Conservation (phyloP, 2,329 filamentous ascomycete species). For the Chalaropsis thielavioides region DNA sequence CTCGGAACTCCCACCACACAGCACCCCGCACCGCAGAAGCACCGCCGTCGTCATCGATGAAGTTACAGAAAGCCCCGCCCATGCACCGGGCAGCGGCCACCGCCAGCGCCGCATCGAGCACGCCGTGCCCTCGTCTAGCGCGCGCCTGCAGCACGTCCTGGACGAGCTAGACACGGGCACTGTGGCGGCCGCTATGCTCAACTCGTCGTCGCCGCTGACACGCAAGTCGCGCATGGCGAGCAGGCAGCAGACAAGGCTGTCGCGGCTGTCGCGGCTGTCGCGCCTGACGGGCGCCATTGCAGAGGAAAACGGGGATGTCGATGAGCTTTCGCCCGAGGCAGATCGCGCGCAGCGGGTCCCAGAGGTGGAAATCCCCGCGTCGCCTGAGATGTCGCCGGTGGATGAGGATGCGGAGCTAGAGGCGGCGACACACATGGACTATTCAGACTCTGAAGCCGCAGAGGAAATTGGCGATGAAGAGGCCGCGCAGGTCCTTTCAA, state of each 20-base stretch:
- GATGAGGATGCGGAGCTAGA: constrained; percentile 19
- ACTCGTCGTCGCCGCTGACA: constrained; percentile 29
- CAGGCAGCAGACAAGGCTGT: constrained; percentile 4
- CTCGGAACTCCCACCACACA: constrained; percentile 8
- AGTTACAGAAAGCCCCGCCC: constrained; percentile 38
- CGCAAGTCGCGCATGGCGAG: constrained; percentile 25
- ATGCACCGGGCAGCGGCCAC: constrained; percentile 42
- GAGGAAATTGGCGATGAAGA: constrained; percentile 31
- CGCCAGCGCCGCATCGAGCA: constrained; percentile 29
- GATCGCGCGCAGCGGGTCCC: not conserved
- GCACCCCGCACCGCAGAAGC: not conserved
- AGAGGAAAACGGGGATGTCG: constrained; percentile 19
- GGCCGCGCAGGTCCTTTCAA: constrained; percentile 21
- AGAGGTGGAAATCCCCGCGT: constrained; percentile 18
- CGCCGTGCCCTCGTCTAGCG: constrained; percentile 28
- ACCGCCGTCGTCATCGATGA: constrained; percentile 25
- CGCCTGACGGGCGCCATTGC: not conserved
- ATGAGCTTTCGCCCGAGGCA: constrained; percentile 26
- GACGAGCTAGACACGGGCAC: constrained; percentile 21
- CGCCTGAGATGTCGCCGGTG: constrained; percentile 9
- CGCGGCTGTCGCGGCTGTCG: constrained; percentile 9
- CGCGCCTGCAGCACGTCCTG: constrained; percentile 31
- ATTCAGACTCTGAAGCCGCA: constrained; percentile 25
- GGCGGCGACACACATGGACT: constrained; percentile 20
- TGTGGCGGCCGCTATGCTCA: constrained; percentile 21